Evolutionary conservation across 176 grass and related monocot species (phyloP).

Genomic region (Luzula sylvatica): DNA sequence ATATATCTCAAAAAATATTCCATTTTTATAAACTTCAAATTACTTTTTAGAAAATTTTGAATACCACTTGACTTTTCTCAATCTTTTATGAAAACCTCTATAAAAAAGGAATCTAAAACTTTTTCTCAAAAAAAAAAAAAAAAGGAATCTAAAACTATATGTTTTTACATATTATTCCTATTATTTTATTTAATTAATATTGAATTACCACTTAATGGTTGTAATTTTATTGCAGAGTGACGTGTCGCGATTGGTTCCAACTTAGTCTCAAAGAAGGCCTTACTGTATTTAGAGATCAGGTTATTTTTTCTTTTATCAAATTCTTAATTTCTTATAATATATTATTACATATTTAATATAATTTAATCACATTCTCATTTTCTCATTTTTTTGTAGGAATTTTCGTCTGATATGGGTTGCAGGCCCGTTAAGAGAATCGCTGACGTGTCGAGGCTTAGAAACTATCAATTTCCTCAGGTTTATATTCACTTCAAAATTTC

Average conservation of each 20-base stretch:
- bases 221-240: constrained; percentile 51
- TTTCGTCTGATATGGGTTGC: constrained; percentile 91
- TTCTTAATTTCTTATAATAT: no score
- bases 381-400: constrained; percentile 59
- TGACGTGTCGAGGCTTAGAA: constrained; percentile 88
- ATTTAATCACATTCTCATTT: no score
- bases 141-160: constrained; percentile 1
- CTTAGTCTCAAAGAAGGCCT: constrained; percentile 96
- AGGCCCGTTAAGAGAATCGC: constrained; percentile 85
- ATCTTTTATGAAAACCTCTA: no score
- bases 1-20: no score
- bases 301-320: constrained; percentile 13
- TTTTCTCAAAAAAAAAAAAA: no score
- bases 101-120: no score
- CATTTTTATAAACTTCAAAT: no score
- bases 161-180: not conserved
- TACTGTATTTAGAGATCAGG: constrained; percentile 98
- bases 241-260: constrained; percentile 99
- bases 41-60: no score
- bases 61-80: no score
- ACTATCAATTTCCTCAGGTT: constrained; percentile 98
- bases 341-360: no score
- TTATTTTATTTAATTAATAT: not conserved
- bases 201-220: not conserved
- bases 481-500: not conserved